Conservation (phyloP, 306 rosid species). For the Pyrus pyrifolia region DNA sequence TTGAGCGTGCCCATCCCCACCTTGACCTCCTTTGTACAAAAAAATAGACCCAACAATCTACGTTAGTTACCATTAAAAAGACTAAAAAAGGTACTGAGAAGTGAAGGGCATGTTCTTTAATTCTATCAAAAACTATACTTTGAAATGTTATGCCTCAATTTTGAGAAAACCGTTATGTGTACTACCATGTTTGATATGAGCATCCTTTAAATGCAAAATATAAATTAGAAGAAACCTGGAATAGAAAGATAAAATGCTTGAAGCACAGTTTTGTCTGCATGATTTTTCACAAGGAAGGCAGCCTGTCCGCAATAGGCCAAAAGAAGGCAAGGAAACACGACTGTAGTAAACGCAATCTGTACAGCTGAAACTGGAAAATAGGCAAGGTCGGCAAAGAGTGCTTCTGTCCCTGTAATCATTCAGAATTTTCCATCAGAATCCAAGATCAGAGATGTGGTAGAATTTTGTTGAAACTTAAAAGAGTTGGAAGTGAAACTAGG, state of each 20-base stretch:
- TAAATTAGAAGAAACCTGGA: conserved; percentile 57
- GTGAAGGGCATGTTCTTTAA: neutral
- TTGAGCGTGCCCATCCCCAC: neutral
- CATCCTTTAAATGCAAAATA: neutral
- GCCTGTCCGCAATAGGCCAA: conserved; percentile 96
- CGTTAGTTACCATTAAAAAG: neutral
- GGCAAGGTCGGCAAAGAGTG: conserved; percentile 89
- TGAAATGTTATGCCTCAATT: neutral
- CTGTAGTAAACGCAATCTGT: conserved; percentile 82
- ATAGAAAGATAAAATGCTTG: conserved; percentile 79
- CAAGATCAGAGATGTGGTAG: conserved; percentile 9
- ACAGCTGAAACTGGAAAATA: conserved; percentile 96
- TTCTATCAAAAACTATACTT: neutral
- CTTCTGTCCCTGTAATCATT: conserved; percentile 83
- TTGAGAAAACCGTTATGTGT: neutral
- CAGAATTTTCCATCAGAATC: conserved; percentile 20
- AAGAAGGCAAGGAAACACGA: conserved; percentile 98
- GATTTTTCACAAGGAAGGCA: conserved; percentile 53
- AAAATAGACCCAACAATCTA: neutral
- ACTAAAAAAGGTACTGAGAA: neutral
- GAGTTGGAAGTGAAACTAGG: neutral
- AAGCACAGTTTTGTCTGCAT: neutral
- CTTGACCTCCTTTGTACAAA: neutral
- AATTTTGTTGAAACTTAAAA: neutral
- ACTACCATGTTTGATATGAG: neutral